phyloP scores from a whole-genome alignment of 2,329 filamentous ascomycete species.

The Stenocarpella maydis region DNA sequence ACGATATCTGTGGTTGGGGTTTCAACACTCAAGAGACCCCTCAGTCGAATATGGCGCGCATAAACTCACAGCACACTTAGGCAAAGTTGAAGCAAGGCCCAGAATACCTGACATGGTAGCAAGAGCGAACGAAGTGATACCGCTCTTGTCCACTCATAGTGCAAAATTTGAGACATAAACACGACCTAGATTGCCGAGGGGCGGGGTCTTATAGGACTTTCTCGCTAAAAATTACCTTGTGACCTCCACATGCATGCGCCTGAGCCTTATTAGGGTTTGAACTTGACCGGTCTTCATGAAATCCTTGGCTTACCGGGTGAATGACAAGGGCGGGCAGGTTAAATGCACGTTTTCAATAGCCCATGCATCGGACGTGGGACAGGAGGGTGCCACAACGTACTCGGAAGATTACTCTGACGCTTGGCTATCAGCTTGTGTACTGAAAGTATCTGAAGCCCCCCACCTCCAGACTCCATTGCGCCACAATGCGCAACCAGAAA shows the following conservation, averaged over 20 bases:
- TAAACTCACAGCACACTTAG: slow-evolving; percentile 12
- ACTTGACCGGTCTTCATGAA: neutral
- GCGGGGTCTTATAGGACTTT: neutral
- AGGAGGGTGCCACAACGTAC: neutral
- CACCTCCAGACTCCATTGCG: neutral
- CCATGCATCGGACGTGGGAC: neutral
- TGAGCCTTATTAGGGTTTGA: neutral
- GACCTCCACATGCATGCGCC: neutral
- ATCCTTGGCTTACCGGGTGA: neutral
- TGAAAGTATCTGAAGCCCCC: neutral
- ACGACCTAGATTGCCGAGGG: neutral
- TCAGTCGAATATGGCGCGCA: neutral
- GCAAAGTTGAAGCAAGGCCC: neutral
- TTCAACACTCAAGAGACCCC: neutral
- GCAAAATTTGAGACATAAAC: neutral
- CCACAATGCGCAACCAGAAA: neutral
- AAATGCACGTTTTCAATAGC: neutral
- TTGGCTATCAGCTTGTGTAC: neutral
- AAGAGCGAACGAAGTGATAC: neutral
- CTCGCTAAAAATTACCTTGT: neutral
- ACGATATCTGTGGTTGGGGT: neutral
- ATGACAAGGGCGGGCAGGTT: neutral
- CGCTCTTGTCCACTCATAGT: neutral
- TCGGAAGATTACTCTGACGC: neutral
- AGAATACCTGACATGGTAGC: neutral